Conservation (phyloP, 2,329 filamentous ascomycete species). For the Colletotrichum sansevieriae region DNA sequence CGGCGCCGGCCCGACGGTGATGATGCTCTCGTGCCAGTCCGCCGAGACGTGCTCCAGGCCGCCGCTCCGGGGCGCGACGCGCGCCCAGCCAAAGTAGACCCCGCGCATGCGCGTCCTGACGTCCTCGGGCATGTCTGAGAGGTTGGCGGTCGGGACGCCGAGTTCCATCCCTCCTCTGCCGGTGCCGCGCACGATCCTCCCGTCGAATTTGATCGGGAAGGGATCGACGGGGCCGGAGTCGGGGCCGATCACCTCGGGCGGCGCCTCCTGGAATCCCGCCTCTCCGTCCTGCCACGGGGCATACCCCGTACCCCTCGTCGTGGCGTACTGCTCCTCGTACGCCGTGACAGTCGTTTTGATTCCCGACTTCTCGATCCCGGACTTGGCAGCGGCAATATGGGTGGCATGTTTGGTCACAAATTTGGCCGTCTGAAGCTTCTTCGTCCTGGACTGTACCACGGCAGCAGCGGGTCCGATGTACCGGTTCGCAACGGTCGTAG, state of each 20-base stretch:
- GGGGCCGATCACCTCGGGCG: slow-evolving; percentile 57
- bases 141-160: slow-evolving; percentile 66
- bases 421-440: slow-evolving; percentile 46
- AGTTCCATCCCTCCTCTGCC: slow-evolving; percentile 55
- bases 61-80: slow-evolving; percentile 54
- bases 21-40: slow-evolving; percentile 71
- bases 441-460: slow-evolving; percentile 57
- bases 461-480: slow-evolving; percentile 53
- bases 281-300: slow-evolving; percentile 50
- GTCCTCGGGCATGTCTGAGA: slow-evolving; percentile 65
- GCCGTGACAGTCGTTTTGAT: slow-evolving; percentile 49
- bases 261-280: slow-evolving; percentile 47
- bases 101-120: slow-evolving; percentile 68
- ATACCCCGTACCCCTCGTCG: slow-evolving; percentile 51
- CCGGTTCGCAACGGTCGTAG: slow-evolving; percentile 58
- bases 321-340: slow-evolving; percentile 54
- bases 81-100: slow-evolving; percentile 75
- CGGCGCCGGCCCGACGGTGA: slow-evolving; percentile 67
- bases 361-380: slow-evolving; percentile 47
- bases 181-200: slow-evolving; percentile 60
- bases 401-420: slow-evolving; percentile 22
- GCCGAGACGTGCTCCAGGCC: slow-evolving; percentile 50
- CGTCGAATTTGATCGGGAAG: slow-evolving; percentile 66
- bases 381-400: slow-evolving; percentile 43
- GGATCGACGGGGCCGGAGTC: slow-evolving; percentile 66